A percentile compares a stretch with the other conserved stretches of the same genome.
These are phyloP conservation scores for Xylaria sp. DNA, from an alignment of 2,329 filamentous ascomycete genomes.

Conservation along the genomic window DNA sequence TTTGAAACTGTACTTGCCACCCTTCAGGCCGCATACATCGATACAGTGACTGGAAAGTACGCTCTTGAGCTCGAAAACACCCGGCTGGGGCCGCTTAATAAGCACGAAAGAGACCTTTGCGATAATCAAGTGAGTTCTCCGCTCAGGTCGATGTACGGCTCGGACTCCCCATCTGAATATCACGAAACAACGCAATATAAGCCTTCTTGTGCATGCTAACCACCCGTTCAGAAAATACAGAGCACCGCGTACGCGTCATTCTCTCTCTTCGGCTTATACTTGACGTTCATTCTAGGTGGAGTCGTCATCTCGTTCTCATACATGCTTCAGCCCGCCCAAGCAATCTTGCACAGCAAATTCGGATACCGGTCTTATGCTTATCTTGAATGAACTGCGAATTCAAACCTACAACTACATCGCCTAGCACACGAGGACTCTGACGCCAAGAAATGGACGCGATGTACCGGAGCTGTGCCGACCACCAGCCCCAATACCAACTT, in stretches of 20 bases:
- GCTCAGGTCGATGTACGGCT: not conserved
- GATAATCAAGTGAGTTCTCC: not conserved
- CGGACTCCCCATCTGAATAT: not conserved
- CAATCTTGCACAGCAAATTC: not conserved
- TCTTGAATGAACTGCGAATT: constrained; percentile 11
- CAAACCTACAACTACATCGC: constrained; percentile 9
- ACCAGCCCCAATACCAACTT: not conserved
- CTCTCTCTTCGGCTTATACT: constrained; percentile 44
- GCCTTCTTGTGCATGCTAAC: not conserved
- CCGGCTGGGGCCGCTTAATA: not conserved
- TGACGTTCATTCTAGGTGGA: constrained; percentile 39
- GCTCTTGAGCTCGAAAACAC: no score
- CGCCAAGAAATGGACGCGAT: not conserved
- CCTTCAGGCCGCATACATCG: no score
- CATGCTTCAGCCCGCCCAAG: not conserved
- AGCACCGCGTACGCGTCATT: constrained; percentile 42
- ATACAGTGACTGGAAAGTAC: no score
- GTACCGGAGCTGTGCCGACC: not conserved
- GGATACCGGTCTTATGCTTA: not conserved
- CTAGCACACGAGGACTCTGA: constrained; percentile 4
- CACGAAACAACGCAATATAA: not conserved
- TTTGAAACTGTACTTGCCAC: no score
- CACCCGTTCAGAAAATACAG: constrained; percentile 42
- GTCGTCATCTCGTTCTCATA: constrained; percentile 23
- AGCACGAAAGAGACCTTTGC: no score